phyloP scores from a whole-genome alignment of 78 protist genomes.

The Dictyostelium firmibasis region DNA sequence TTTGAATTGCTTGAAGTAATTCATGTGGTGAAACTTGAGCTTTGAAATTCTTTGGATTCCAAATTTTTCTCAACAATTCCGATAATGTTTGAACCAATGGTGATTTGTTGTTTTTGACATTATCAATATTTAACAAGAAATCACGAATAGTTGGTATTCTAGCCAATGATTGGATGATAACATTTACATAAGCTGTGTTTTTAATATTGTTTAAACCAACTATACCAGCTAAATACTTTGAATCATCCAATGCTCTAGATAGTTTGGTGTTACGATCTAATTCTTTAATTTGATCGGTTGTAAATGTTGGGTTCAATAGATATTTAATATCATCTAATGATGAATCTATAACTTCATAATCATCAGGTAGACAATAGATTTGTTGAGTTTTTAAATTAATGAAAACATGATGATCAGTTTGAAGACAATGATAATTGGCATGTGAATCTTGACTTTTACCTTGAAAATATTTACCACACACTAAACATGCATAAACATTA shows the following conservation, averaged over 20 bases:
- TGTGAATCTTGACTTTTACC: conserved; percentile 94
- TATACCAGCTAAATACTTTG: conserved; percentile 89
- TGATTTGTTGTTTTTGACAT: conserved; percentile 17
- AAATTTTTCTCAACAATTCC: conserved; percentile 91
- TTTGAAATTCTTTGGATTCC: conserved; percentile 93
- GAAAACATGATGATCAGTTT: conserved; percentile 94
- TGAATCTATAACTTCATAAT: conserved; percentile 95
- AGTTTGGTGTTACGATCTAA: conserved; percentile 32
- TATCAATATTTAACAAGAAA: conserved; percentile 80
- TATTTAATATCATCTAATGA: conserved; percentile 94
- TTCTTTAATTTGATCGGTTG: conserved; percentile 15
- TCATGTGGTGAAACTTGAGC: conserved; percentile 94
- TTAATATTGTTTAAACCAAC: conserved; percentile 97
- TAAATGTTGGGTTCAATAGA: conserved; percentile 79
- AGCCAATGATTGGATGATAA: conserved; percentile 90
- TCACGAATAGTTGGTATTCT: conserved; percentile 88
- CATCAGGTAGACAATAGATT: conserved; percentile 98
- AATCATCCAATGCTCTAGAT: conserved; percentile 78
- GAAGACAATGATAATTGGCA: conserved; percentile 95
- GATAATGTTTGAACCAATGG: conserved; percentile 76
- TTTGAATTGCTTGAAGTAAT: conserved; percentile 81
- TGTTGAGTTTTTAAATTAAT: conserved; percentile 89
- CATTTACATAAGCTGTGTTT: conserved; percentile 93
- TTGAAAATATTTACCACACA: conserved; percentile 98
- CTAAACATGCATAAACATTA: conserved; percentile 98